Evolutionary conservation across 345 rosid species (phyloP).

Genomic region (Litchi chinensis): DNA sequence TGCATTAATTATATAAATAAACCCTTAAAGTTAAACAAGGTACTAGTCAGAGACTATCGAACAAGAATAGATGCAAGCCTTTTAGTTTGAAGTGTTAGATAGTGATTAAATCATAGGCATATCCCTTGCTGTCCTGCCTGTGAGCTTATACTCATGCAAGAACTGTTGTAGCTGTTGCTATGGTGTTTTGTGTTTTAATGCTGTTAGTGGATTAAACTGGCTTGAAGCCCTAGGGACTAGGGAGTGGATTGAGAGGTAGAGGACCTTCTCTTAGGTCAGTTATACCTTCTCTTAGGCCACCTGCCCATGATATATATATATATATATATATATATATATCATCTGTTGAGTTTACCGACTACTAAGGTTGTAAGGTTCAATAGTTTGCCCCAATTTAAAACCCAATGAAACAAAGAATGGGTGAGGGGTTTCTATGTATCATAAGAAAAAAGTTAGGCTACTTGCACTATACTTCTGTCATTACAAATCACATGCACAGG

Average conservation of each 20-base stretch:
- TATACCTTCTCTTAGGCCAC: not conserved
- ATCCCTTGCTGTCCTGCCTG: not conserved
- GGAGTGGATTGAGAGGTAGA: not conserved
- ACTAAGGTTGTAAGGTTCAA: not conserved
- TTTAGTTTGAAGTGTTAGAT: not conserved
- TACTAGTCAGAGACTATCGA: not conserved
- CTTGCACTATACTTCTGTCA: not conserved
- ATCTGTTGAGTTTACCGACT: not conserved
- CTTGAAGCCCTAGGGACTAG: not conserved
- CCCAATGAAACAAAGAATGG: not conserved
- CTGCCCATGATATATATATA: not conserved
- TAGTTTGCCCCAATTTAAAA: not conserved
- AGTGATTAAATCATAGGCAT: not conserved
- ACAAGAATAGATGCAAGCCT: not conserved
- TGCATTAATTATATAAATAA: not conserved
- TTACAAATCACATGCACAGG: not conserved
- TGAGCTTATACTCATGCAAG: not conserved
- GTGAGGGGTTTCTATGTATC: not conserved
- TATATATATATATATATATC: no score
- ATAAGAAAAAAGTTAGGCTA: not conserved
- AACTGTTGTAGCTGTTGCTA: not conserved
- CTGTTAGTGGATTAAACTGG: slow-evolving; percentile 2
- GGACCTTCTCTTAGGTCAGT: not conserved
- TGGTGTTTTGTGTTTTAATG: slow-evolving; percentile 9
- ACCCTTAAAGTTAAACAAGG: not conserved